phyloP scores from a whole-genome alignment of 2,329 filamentous ascomycete species.

The Talaromyces sp. region DNA sequence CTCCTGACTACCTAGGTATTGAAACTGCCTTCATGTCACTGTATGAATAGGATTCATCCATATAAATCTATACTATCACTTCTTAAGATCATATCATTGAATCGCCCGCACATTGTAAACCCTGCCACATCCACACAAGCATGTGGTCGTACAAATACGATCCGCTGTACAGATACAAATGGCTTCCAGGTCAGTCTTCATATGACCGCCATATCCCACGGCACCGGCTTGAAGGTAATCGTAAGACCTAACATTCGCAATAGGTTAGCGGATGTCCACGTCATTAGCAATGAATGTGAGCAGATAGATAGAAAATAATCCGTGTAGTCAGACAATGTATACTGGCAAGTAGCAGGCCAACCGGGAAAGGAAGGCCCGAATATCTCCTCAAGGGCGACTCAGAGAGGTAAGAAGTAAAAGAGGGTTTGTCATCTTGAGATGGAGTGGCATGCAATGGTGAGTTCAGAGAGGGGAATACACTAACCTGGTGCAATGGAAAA shows the following conservation, averaged over 20 bases:
- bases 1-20: neutral
- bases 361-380: slow-evolving; percentile 61
- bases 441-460: slow-evolving; percentile 23
- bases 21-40: neutral
- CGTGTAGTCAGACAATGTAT: slow-evolving; percentile 62
- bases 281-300: neutral
- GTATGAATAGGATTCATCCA: neutral
- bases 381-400: slow-evolving; percentile 68
- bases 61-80: neutral
- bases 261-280: slow-evolving; percentile 3
- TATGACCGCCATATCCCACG: neutral
- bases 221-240: neutral
- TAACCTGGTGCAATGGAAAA: slow-evolving; percentile 20
- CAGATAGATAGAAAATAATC: neutral
- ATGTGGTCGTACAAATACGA: neutral
- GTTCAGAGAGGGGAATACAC: slow-evolving; percentile 15
- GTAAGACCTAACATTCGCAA: neutral
- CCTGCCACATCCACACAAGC: neutral
- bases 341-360: slow-evolving; percentile 71
- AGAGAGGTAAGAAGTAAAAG: slow-evolving; percentile 63
- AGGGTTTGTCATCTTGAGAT: slow-evolving; percentile 57
- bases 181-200: neutral
- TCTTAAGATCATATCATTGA: neutral
- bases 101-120: neutral
- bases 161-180: neutral